Conservation (phyloP, 805 yeast species). For the Saccharomyces paradoxus region DNA sequence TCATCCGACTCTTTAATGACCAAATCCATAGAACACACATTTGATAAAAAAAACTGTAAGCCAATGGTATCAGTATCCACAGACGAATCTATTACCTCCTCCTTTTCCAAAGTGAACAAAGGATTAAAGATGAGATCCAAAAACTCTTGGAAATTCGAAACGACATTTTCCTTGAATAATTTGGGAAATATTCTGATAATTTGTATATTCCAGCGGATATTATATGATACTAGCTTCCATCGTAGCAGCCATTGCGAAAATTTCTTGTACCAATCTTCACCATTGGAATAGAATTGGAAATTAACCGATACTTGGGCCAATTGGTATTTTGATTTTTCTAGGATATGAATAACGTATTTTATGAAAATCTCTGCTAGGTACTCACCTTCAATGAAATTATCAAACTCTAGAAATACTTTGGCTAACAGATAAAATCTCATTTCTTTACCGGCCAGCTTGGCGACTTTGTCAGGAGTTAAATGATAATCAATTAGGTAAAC, state of each 20-base stretch:
- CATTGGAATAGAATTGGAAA: conserved; percentile 17
- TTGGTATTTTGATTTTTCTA: conserved; percentile 35
- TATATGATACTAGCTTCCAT: conserved; percentile 34
- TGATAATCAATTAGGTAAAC: conserved; percentile 21
- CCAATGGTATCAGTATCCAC: background rate
- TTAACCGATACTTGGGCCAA: conserved; percentile 33
- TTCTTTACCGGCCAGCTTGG: conserved; percentile 13
- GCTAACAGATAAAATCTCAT: conserved; percentile 27
- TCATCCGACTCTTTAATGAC: conserved; percentile 19
- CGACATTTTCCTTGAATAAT: conserved; percentile 15
- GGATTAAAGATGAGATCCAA: conserved; percentile 30
- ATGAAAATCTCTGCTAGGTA: conserved; percentile 30
- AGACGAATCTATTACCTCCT: background rate
- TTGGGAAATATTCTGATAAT: conserved; percentile 28
- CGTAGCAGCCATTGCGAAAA: conserved; percentile 32
- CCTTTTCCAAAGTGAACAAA: conserved; percentile 23
- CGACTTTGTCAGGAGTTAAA: conserved; percentile 13
- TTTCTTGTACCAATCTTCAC: conserved; percentile 27
- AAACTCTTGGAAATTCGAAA: conserved; percentile 28
- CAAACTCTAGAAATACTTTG: conserved; percentile 31
- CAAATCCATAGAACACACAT: conserved; percentile 30
- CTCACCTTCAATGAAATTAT: conserved; percentile 33
- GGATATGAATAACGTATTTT: conserved; percentile 26
- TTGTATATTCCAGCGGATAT: conserved; percentile 34
- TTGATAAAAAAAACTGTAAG: conserved; percentile 25